Conservation (phyloP, 805 yeast species). For the Wickerhamiella alocasiicola region DNA sequence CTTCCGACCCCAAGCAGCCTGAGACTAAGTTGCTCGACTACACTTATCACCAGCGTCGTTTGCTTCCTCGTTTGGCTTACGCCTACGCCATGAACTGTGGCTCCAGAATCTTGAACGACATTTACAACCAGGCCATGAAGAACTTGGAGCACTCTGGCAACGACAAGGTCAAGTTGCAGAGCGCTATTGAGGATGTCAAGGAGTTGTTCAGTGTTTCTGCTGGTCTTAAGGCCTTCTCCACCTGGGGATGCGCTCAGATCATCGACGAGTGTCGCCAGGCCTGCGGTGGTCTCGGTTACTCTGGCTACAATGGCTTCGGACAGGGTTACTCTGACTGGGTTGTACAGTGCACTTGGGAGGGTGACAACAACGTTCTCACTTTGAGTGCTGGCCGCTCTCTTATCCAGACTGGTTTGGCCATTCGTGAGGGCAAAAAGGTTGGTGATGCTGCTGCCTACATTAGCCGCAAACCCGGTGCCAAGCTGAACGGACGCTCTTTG, state of each 20-base stretch:
- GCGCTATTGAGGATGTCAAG: conserved; percentile 49
- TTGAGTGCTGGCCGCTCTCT: conserved; percentile 75
- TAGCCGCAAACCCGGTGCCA: conserved; percentile 11
- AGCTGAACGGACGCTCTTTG: conserved; percentile 20
- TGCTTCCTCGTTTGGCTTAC: conserved; percentile 73
- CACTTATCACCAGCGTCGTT: conserved; percentile 77
- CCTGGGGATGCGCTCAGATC: conserved; percentile 70
- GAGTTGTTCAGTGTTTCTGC: conserved; percentile 75
- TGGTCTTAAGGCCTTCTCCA: conserved; percentile 74
- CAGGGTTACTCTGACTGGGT: conserved; percentile 86
- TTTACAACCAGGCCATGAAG: conserved; percentile 30
- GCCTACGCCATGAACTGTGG: conserved; percentile 66
- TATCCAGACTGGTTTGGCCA: conserved; percentile 36
- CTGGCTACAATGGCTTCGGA: conserved; percentile 84
- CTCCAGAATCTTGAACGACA: conserved; percentile 45
- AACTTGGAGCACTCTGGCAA: conserved; percentile 36
- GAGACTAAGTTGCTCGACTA: conserved; percentile 75
- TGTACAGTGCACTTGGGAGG: conserved; percentile 99
- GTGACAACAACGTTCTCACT: conserved; percentile 81
- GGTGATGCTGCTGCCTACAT: conserved; percentile 30
- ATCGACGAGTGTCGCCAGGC: conserved; percentile 87
- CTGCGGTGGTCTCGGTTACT: conserved; percentile 95
- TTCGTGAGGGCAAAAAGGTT: conserved; percentile 34
- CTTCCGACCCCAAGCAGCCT: conserved; percentile 33
- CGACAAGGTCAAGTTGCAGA: conserved; percentile 36